Evolutionary conservation across 225 moss, liverwort and hornwort genomes (phyloP).

Genomic region (Physcomitrellopsis africana): DNA sequence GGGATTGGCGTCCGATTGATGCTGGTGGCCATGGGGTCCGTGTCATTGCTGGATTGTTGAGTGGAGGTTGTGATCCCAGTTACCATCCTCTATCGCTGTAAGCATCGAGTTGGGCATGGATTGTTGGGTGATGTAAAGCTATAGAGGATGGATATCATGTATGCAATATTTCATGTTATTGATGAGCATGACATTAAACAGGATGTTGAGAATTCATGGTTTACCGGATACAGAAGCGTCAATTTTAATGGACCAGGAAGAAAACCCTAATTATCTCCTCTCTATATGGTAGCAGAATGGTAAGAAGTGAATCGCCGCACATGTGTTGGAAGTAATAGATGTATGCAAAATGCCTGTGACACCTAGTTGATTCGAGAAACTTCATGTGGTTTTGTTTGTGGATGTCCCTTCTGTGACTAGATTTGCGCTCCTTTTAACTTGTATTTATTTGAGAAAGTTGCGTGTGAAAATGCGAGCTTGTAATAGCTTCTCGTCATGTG

Average conservation of each 20-base stretch:
- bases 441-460: background rate
- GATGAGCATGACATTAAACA: too few relatives aligned
- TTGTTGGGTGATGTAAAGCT: too few relatives aligned
- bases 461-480: background rate
- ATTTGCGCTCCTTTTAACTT: background rate
- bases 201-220: too few relatives aligned
- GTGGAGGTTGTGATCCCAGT: slow-evolving; percentile 65
- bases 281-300: background rate
- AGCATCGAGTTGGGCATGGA: background rate
- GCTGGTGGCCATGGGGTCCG: slow-evolving; percentile 48
- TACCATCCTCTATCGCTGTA: slow-evolving; percentile 66
- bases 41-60: slow-evolving; percentile 45
- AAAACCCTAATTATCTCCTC: slow-evolving; percentile 17
- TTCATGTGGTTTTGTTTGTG: background rate
- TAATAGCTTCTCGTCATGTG: background rate
- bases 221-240: background rate
- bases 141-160: too few relatives aligned
- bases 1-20: slow-evolving; percentile 43
- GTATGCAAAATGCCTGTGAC: too few relatives aligned
- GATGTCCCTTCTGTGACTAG: background rate
- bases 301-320: too few relatives aligned
- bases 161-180: too few relatives aligned
- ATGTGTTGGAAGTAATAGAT: too few relatives aligned
- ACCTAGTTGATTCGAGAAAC: too few relatives aligned
- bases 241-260: background rate